Base-by-base conservation (phyloP, 2,329 filamentous ascomycete genomes). In the Fusarium bactridioides region DNA sequence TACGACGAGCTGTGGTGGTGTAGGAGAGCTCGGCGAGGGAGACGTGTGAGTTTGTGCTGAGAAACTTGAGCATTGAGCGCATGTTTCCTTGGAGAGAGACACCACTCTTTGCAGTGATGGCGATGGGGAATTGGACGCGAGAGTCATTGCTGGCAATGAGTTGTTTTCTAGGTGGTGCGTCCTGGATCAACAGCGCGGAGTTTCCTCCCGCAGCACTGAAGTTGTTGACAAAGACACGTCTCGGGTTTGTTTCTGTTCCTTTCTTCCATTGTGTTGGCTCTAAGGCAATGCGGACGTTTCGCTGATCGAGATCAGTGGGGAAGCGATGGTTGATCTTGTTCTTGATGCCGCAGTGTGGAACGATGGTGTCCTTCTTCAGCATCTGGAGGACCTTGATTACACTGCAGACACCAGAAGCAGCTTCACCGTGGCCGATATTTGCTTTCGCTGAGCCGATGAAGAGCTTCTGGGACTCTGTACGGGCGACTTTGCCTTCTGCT, bases 151-250 rank as follows among this genome's bases (percentile, higher is more conserved):
- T 86, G 83, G 37, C 40, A 12, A 50, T 7, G 21, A 87, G 80
- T 1, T 55, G 25, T 1, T 44, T 29, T 23, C 51, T 60, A 1
- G 41, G 45, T 1, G 88, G 86, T 3, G 85, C 84, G 10, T 88
- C 84, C 74, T 93, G 89, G 3, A 93, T 74, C 21, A 93, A 78
- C 40, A 93, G 77, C 21, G 90, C 89, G 3, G 91, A 92, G 80
- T 94, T 94, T 16, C 91, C 91, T 73, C 92, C 92, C 45, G 91
- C 91, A 11, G 92, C 92, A 69, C 88, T 88, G 76, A 92, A 93
- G 81, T 92, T 92, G 80, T 93, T 93, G 68, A 92, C 81, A 73
- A 88, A 87, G 13, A 87, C 81, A 7, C 84, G 80, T 48, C 86
- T 82, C 0, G 83, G 84, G 70, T 82, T 85, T 5, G 13, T 84